phyloP scores from a whole-genome alignment of 257 asterid species.

The Ophiorrhiza pumila region DNA sequence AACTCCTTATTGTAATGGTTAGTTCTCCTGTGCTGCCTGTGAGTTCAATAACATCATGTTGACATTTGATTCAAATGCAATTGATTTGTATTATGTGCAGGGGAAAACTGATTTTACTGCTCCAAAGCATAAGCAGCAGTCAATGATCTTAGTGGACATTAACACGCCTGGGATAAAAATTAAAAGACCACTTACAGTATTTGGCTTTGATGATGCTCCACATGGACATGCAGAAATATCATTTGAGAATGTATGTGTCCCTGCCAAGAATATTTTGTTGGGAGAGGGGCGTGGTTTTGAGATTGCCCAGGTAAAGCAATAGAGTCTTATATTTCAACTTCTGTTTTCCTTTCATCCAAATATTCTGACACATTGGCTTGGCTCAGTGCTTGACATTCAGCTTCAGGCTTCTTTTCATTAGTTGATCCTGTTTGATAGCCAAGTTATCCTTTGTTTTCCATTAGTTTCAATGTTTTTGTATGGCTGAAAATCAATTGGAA shows the following conservation, averaged over 20 bases:
- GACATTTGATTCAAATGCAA: conserved; percentile 1
- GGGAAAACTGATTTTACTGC: conserved; percentile 89
- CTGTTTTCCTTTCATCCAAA: background rate
- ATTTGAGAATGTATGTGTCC: conserved; percentile 69
- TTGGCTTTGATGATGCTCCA: conserved; percentile 97
- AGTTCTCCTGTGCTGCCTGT: conserved; percentile 19
- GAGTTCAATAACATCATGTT: conserved; percentile 2
- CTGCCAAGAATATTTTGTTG: conserved; percentile 64
- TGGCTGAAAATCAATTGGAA: background rate
- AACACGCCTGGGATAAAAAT: conserved; percentile 68
- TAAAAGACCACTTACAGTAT: conserved; percentile 77
- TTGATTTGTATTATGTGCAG: conserved; percentile 43
- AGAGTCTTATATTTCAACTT: background rate
- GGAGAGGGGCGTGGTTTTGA: conserved; percentile 99
- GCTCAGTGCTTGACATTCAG: background rate
- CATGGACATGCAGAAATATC: conserved; percentile 94
- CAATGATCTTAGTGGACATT: conserved; percentile 88
- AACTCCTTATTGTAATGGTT: conserved; percentile 89
- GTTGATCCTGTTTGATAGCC: background rate
- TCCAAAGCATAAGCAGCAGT: conserved; percentile 80
- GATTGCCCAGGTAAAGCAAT: conserved; percentile 75
- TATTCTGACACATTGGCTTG: background rate
- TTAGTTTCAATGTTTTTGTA: background rate
- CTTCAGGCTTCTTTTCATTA: background rate
- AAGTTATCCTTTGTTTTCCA: background rate